These are phyloP conservation scores for Trypanosoma cruzi DNA, from an alignment of 208 protist genomes.

Conservation along the genomic window DNA sequence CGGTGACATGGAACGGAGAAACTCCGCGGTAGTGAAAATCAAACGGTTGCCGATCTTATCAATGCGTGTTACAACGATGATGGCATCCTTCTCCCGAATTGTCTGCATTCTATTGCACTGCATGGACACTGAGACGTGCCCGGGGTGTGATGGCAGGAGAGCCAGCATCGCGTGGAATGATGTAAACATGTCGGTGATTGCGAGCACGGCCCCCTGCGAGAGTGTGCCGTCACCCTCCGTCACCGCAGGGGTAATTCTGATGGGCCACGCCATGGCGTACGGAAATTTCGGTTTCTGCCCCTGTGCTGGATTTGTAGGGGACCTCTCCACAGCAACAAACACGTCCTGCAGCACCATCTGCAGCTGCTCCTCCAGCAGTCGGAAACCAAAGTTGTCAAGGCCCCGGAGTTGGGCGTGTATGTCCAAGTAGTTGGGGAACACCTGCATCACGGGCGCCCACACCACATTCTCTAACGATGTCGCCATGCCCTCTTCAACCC, in stretches of 20 bases:
- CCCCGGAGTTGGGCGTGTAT: not conserved
- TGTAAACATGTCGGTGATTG: conserved; percentile 35
- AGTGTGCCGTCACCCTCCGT: not conserved
- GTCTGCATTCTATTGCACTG: conserved; percentile 35
- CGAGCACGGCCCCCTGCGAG: conserved; percentile 9
- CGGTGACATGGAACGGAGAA: conserved; percentile 28
- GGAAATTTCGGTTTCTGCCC: not conserved
- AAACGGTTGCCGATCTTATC: conserved; percentile 59
- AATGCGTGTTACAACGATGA: conserved; percentile 33
- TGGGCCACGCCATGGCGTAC: conserved; percentile 11
- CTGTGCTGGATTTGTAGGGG: not conserved
- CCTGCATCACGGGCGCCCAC: conserved; percentile 5
- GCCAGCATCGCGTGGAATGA: conserved; percentile 37
- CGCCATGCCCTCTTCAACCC: not conserved
- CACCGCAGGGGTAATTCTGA: not conserved
- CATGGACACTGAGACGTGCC: conserved; percentile 51
- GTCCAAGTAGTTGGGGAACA: not conserved
- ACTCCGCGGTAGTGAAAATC: conserved; percentile 47
- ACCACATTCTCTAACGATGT: not conserved
- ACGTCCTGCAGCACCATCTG: not conserved
- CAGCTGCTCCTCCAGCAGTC: not conserved
- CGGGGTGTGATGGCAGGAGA: conserved; percentile 22
- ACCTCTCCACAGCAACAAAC: not conserved
- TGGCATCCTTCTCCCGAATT: conserved; percentile 30
- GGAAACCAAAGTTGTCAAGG: not conserved